Conservation (phyloP, 305 asterid species). For the Ilex paraguariensis region DNA sequence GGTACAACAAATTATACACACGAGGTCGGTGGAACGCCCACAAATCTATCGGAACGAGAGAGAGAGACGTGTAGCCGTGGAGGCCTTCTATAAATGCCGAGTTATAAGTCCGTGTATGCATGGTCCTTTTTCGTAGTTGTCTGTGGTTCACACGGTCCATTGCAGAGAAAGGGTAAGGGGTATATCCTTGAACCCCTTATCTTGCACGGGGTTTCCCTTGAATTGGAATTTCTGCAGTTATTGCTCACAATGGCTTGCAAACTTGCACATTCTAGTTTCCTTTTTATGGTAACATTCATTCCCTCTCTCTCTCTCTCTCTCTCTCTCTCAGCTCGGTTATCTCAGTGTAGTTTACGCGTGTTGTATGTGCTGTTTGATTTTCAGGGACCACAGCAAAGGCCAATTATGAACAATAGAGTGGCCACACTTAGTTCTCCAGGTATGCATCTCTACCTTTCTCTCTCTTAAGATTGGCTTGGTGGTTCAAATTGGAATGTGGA, state of each 20-base stretch:
- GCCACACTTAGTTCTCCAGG: conserved; percentile 51
- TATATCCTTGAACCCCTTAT: background rate
- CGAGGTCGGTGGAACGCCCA: too few species aligned
- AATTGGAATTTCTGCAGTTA: conserved; percentile 1
- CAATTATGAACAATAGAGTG: conserved; percentile 36
- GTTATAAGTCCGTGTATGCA: too few species aligned
- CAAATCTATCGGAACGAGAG: too few species aligned
- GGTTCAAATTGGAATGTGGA: too few species aligned
- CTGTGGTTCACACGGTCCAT: conserved; percentile 9
- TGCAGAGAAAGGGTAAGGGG: conserved; percentile 11
- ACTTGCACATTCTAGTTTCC: conserved; percentile 51
- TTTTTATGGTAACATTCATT: conserved; percentile 43
- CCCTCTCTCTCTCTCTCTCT: too few species aligned
- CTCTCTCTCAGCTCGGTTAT: too few species aligned
- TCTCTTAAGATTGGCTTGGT: too few species aligned
- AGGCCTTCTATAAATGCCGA: too few species aligned
- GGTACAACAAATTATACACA: too few species aligned
- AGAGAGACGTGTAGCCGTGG: too few species aligned
- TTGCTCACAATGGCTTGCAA: conserved; percentile 51
- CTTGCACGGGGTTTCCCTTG: conserved; percentile 10
- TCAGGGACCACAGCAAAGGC: conserved; percentile 56
- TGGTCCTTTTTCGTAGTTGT: too few species aligned
- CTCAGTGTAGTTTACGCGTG: background rate
- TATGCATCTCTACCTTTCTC: background rate
- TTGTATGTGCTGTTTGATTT: conserved; percentile 10